Base-by-base conservation (phyloP, 1,284 basidiomycete genomes). In the Cryptococcus sp. region DNA sequence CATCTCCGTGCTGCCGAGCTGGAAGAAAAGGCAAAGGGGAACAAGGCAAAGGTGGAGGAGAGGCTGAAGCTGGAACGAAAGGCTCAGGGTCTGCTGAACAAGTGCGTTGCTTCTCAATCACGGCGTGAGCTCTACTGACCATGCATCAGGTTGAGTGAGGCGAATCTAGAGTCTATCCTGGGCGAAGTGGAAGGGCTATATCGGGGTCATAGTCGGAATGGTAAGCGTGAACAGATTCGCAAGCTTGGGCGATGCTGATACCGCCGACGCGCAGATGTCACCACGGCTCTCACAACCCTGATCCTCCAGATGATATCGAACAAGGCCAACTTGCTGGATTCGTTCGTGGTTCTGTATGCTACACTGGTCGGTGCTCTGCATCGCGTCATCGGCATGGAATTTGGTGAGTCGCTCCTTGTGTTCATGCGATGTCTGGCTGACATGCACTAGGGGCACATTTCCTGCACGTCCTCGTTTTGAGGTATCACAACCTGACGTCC, bases 321-420 rank as follows among this genome's bases (percentile, higher is more conserved):
- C 17, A 88, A 90, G 72, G 86, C 90, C 0, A 89, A 89, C 50
- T 82, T 91, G 4, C 82, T 98, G 50, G 93, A 98, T 73, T 91
- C 90, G 1, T 94, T 93, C 68, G 90, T 98, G 52, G 88, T 93
- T 16, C 82, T 97, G 5, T 88, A 98, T 72, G 93, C 93, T 0
- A 89, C 91, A 0, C 86, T 99, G 46, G 85, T 96, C 25, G 87
- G 90, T 0, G 86, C 88, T 50, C 80, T 98, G 47, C 87, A 96
- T 78, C 89, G 88, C 70, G 82, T 92, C 15, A 81, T 95, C 16
- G 94, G 95, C 1, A 81, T 93, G 47, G 95, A 97, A 69, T 95
- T 98, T 69, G 93, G 92, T 86, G 80, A 63, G 82, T 74, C 42
- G 19, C 11, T 16, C 50, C 42, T 3, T 19, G 11, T 19, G 16